These are phyloP conservation scores for Eutypa lata DNA, from an alignment of 2,329 filamentous ascomycete genomes.

Conservation along the genomic window DNA sequence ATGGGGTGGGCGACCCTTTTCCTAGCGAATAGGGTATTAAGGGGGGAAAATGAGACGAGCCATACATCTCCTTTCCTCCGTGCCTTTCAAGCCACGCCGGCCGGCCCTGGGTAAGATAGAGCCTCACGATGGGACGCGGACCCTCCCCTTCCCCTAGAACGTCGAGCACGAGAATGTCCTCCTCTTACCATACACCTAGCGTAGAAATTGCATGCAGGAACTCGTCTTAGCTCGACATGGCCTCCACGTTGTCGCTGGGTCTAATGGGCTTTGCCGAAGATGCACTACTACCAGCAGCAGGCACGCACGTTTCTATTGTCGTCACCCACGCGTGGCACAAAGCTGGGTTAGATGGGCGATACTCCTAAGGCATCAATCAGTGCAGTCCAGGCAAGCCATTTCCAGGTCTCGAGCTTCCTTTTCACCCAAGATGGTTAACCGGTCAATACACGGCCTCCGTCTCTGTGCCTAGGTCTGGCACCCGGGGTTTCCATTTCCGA, in stretches of 20 bases:
- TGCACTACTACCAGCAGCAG: background rate
- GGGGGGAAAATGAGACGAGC: constrained; percentile 14
- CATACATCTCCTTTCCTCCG: background rate
- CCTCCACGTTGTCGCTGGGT: background rate
- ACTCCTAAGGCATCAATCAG: too few species aligned
- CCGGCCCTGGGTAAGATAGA: background rate
- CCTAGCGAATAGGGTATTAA: constrained; percentile 21
- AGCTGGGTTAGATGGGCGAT: too few species aligned
- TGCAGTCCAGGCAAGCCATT: too few species aligned
- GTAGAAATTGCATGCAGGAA: background rate
- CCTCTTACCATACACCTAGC: background rate
- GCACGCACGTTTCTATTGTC: background rate
- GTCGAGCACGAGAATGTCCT: too few species aligned
- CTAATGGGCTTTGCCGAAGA: background rate
- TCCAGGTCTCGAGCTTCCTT: too few species aligned
- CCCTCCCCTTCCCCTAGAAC: too few species aligned
- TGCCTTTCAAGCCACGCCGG: background rate
- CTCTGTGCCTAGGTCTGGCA: background rate
- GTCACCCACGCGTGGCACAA: background rate
- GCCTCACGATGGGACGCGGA: background rate
- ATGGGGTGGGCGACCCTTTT: constrained; percentile 14
- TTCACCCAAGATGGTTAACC: too few species aligned
- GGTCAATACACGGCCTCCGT: background rate
- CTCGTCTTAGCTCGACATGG: background rate
- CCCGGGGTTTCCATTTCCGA: background rate